Base-by-base conservation (phyloP, 2,329 filamentous ascomycete species). In the Pyricularia sp. region DNA sequence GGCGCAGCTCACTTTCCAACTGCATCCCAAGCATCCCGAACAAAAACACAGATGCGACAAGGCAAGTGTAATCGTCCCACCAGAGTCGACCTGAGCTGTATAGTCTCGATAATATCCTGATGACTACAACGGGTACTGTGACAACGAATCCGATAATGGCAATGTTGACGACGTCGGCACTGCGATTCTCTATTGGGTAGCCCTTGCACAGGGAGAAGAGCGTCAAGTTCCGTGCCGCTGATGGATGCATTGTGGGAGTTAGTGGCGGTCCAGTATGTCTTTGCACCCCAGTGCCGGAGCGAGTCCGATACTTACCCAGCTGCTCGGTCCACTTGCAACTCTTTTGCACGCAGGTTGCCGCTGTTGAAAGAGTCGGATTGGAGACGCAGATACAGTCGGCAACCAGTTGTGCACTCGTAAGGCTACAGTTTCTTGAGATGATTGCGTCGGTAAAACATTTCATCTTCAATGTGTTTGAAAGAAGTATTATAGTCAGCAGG, bases 81-180 rank as follows among this genome's bases (percentile, higher is more conserved):
- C 42, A 67, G 25, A 67, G 65, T 26, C 33, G 42, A 7, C 65
- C 65, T 9, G 65, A 67, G 17, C 65, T 59, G 17, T 67, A 67
- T 4, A 67, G 42, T 17, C 65, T 67, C 25, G 65, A 67, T 17
- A 67, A 28, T 26, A 67, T 67, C 42, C 65, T n/a, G 17, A 67
- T 2, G 11, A 58, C 3, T 20, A 68, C 31, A 25, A 70, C 31
- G 20, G 68, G 36, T 12, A 70, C 30, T 23, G 65, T 33, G 4
- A 68, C 17, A 25, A 30, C 65, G 7, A 70, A 63, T 23, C 30
- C 12, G 17, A 70, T 11, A 10, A 70, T 63, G 42, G 69, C 36
- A 14, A 70, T 58, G 65, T 67, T 58, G 31, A 64, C 26, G 14
- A 66, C 36, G n/a, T 67, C 28, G 50, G 64, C 17, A 26, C 65